Base-by-base conservation (phyloP, 495 filamentous ascomycete species). In the Cercophora newfieldiana region DNA sequence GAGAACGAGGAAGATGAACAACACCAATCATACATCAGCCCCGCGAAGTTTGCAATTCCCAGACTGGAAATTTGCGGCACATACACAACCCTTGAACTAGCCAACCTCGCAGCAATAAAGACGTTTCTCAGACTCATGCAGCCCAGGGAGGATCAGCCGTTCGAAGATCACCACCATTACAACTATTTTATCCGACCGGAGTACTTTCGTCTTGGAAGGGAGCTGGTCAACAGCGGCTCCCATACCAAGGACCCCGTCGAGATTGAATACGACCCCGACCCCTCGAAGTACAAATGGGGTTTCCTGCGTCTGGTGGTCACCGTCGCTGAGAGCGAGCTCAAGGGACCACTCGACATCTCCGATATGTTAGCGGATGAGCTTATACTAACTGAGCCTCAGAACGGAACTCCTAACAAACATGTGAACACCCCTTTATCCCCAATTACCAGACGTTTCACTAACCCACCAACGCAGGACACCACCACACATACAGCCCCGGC, bases 301-400 rank as follows among this genome's bases (percentile, higher is more conserved):
- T 75, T 75, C 28, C 28, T 49, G 16, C 25, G 49, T 5, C 8
- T 75, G 16, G 22, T n/a, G 12, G 69, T 75, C 0, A 7, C 49
- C 31, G 69, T 72, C 2, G 3, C 50, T 14, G 50, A 62, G 37
- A 29, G 47, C 6, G 50, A 69, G 37, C 14, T 75, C 0, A 8
- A 57, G 28, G 69, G 73, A 5, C 67, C 69, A 18, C 51, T 66
- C 19, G 66, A 75, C 31, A 22, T 72, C 22, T 65, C 67, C 3
- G 71, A 68, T 30, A 63, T 74, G 59, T 61, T 71, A 4, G 37
- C 37, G 2, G 10, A 44, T 14, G 37, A 44, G 12, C 37, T 44
- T 16, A 44, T 44, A 16, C 2, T 16, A 5, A 14, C 37, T 2
- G 37, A 44, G 37, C n/a, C n/a, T n/a, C n/a, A n/a, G n/a, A n/a